Evolutionary conservation across 495 filamentous ascomycete species (phyloP), one percentile per base, ranked within the genome.

Genomic region (Lepidopterella palustris): DNA sequence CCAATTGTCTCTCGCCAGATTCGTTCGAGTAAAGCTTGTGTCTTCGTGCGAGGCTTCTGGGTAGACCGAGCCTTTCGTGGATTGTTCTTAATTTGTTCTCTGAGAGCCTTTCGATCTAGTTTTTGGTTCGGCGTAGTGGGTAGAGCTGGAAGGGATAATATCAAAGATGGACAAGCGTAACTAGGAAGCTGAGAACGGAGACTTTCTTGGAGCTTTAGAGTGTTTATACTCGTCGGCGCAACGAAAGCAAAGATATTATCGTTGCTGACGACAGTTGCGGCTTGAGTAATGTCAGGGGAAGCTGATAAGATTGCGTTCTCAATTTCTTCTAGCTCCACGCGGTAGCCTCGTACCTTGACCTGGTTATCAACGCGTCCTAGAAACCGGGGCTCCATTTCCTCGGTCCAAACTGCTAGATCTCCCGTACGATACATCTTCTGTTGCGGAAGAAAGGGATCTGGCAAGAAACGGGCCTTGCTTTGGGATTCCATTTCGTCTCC

Each of bases 241-340:
- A 55, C 47, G 10, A 53, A 40, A 10, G 50, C 58, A 21, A 32
- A 25, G 26, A 60, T 25, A n/a, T 27, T 53, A 10, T 55, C 51
- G 9, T 49, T 18, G 4, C 21, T 31, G 26, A 55, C 20, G 2
- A 53, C 1, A 10, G 50, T 26, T 11, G 58, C 58, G 21, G 47
- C 58, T 2, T 45, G 50, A 20, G 28, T 57, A n/a, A 48, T 28
- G n/a, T 4, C 13, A n/a, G 15, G 11, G 35, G 35, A 29, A 23
- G 59, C 52, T 39, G 32, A 18, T 0, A 61, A 25, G 49, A 83
- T 72, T 4, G 78, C 75, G 57, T 83, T 76, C 60, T 83, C 80
- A 45, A 84, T 78, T 61, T 84, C 80, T 18, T 65, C 67, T 4
- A 73, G 60, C 42, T 75, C 71, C 15, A 72, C 62, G 3, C 73